Conservation (phyloP, 2,329 filamentous ascomycete species). For the Diatrype stigma region DNA sequence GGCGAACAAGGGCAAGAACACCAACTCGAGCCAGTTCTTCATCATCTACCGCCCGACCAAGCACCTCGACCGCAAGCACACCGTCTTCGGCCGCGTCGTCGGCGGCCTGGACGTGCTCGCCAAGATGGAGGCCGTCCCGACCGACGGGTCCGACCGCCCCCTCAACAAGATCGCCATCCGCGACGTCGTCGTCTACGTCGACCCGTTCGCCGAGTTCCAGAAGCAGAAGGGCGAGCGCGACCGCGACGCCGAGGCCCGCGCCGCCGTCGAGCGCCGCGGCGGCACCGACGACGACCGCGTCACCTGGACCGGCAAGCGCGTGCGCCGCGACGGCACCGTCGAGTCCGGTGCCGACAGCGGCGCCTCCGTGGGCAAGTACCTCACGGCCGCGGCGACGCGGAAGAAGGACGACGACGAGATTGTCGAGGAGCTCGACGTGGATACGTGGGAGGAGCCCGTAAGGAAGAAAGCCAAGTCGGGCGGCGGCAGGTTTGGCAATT, state of each 20-base stretch:
- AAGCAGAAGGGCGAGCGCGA: conserved; percentile 67
- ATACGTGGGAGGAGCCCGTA: conserved; percentile 64
- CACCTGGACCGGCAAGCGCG: conserved; percentile 1
- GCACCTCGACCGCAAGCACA: conserved; percentile 93
- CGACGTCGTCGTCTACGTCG: conserved; percentile 81
- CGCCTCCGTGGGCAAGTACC: conserved; percentile 69
- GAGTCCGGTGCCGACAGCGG: neutral
- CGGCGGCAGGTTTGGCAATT: conserved; percentile 79
- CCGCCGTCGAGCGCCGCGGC: conserved; percentile 59
- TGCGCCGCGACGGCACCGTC: neutral
- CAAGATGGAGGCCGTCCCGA: conserved; percentile 72
- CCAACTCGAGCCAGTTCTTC: conserved; percentile 93
- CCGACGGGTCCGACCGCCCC: conserved; percentile 72
- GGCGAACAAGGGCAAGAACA: conserved; percentile 99
- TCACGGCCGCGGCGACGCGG: conserved; percentile 55
- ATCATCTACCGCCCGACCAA: conserved; percentile 80
- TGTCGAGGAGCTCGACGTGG: conserved; percentile 56
- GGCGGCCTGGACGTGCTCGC: conserved; percentile 69
- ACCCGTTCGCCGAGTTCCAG: conserved; percentile 92
- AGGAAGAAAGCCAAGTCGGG: conserved; percentile 72
- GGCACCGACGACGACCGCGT: conserved; percentile 79
- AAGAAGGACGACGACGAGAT: conserved; percentile 46
- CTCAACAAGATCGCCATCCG: conserved; percentile 74
- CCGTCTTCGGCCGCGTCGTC: conserved; percentile 87
- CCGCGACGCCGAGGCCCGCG: conserved; percentile 50